Conservation (phyloP, 805 yeast species). For the Starmerella powellii region DNA sequence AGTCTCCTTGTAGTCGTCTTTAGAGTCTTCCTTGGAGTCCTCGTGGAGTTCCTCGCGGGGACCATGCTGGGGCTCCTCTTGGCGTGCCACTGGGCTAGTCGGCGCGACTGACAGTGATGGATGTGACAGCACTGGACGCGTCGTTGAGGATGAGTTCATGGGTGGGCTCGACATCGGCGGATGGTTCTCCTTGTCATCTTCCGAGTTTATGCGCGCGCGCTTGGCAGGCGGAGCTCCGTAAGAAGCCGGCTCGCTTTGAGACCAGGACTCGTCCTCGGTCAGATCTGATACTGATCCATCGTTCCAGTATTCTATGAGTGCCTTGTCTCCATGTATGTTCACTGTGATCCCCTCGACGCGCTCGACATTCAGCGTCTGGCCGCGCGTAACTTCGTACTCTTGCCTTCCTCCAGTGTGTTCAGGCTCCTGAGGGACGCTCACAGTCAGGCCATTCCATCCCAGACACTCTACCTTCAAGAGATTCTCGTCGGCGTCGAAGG, state of each 20-base stretch:
- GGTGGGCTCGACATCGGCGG: no score
- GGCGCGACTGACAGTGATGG: no score
- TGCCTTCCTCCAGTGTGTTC: conserved; percentile 13
- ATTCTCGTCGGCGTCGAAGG: conserved; percentile 33
- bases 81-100: no score
- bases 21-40: no score
- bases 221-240: background rate
- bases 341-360: conserved; percentile 47
- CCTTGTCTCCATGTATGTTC: conserved; percentile 58
- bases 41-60: no score
- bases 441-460: conserved; percentile 71
- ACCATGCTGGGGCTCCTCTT: no score
- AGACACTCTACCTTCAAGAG: conserved; percentile 49
- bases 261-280: conserved; percentile 28
- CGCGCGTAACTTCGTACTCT: conserved; percentile 44
- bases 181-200: conserved; percentile 5
- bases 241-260: conserved; percentile 4
- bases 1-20: no score
- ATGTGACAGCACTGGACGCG: no score
- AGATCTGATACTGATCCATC: conserved; percentile 37
- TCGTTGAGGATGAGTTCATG: no score
- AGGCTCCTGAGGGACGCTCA: conserved; percentile 44
- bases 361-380: conserved; percentile 57
- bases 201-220: background rate
- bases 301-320: conserved; percentile 39